Evolutionary conservation across 768 basidiomycete genomes (phyloP).

Genomic region (Myochromella boudieri): DNA sequence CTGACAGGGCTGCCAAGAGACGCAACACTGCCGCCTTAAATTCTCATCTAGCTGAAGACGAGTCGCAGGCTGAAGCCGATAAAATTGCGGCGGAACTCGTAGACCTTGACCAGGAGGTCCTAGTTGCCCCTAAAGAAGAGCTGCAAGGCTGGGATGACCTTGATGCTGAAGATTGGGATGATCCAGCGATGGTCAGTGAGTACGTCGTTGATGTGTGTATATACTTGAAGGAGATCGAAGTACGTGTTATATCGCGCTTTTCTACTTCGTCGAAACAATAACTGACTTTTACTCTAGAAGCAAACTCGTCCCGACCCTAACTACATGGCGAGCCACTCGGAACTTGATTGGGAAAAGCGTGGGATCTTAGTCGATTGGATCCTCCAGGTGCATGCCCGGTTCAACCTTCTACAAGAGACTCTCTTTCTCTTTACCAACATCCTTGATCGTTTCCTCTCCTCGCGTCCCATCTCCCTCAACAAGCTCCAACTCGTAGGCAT

Average conservation of each 20-base stretch:
- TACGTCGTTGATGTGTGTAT: conserved; percentile 87
- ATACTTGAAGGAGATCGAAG: conserved; percentile 84
- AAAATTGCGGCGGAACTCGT: conserved; percentile 39
- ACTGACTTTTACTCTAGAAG: conserved; percentile 42
- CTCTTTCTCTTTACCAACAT: conserved; percentile 89
- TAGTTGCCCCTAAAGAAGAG: conserved; percentile 42
- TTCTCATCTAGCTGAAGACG: conserved; percentile 28
- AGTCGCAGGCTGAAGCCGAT: conserved; percentile 37
- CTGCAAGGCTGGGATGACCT: conserved; percentile 75
- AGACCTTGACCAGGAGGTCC: conserved; percentile 22
- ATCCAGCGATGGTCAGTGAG: conserved; percentile 90
- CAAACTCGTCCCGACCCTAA: conserved; percentile 75
- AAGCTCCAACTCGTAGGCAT: conserved; percentile 93
- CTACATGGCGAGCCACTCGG: conserved; percentile 83
- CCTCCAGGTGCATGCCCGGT: conserved; percentile 85
- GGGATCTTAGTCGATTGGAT: conserved; percentile 92
- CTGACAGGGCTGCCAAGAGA: conserved; percentile 57
- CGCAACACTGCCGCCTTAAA: conserved; percentile 51
- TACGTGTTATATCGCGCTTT: no score
- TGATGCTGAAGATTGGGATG: conserved; percentile 84
- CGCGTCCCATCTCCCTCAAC: conserved; percentile 72
- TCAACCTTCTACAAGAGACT: conserved; percentile 86
- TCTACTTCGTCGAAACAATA: not conserved
- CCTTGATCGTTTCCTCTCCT: conserved; percentile 71
- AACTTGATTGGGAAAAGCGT: conserved; percentile 88